Conservation (phyloP, 2,329 filamentous ascomycete genomes). For the Bertia moriformis region DNA sequence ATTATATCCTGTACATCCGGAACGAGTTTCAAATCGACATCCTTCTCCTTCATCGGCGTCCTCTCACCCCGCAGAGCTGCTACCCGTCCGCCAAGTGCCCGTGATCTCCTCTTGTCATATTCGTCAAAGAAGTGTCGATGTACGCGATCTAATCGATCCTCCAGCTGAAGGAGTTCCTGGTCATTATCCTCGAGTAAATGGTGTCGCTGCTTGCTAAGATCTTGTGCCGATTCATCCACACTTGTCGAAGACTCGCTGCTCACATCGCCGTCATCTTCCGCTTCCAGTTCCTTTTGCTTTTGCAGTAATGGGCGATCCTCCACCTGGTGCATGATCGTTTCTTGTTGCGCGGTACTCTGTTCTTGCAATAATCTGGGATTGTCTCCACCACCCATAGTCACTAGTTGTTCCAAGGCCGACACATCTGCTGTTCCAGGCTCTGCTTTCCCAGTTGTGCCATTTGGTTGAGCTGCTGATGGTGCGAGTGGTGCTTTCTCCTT, state of each 20-base stretch:
- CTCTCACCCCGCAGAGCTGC: constrained; percentile 11
- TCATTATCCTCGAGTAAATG: constrained; percentile 52
- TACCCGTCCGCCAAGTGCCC: constrained; percentile 30
- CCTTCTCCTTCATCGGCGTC: constrained; percentile 20
- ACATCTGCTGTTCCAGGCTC: constrained; percentile 13
- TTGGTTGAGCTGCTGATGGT: no score
- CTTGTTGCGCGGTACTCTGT: constrained; percentile 48
- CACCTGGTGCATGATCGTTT: constrained; percentile 47
- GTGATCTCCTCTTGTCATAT: constrained; percentile 30
- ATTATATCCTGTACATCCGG: constrained; percentile 51
- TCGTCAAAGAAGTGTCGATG: constrained; percentile 46
- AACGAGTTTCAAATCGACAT: constrained; percentile 33
- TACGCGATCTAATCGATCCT: constrained; percentile 36
- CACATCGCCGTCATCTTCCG: constrained; percentile 35
- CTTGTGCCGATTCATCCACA: constrained; percentile 16
- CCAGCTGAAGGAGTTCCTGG: constrained; percentile 40
- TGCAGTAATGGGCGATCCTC: constrained; percentile 49
- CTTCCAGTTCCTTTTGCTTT: constrained; percentile 51
- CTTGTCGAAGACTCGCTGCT: constrained; percentile 23
- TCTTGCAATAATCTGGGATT: constrained; percentile 40
- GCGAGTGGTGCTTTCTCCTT: neutral
- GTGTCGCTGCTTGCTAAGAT: constrained; percentile 27
- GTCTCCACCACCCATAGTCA: constrained; percentile 49
- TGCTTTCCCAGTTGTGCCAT: constrained; percentile 2
- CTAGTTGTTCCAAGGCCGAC: constrained; percentile 45